Evolutionary conservation across 78 protist species (phyloP), one percentile per base, ranked within the genome.

Genomic region (Pigoraptor vietnamica): DNA sequence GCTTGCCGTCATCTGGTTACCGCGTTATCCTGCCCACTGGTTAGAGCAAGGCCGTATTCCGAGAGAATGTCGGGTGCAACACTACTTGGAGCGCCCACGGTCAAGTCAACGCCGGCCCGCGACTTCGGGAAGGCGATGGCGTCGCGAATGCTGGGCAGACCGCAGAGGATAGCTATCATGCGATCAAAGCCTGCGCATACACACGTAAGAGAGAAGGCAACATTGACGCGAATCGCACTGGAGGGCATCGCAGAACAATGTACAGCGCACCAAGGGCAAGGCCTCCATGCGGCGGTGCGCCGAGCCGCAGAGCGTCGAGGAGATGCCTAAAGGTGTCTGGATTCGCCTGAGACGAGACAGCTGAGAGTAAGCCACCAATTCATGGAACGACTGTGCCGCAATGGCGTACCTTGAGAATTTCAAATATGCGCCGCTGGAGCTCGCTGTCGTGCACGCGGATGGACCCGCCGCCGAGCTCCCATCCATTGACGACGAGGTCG

Each of bases 51-150:
- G n/a, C 67, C 67, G 67, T 48, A 48, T 48, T 48, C 29, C 29
- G 67, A 6, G 67, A 48, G 67, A 48, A 21, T 14, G 67, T 14
- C 67, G 6, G 67, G 29, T 21, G 67, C 6, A 6, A 48, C 67
- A 6, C 14, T 14, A 6, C 29, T 14, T 48, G 67, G 67, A 32
- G 38, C 38, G 1, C 38, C n/a, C 32, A 86, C 89, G 24, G 2
- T 37, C 36, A 86, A 34, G 33, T 86, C 93, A 25, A 24, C 24
- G 36, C 93, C 93, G 33, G 86, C 0, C 40, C 1, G 24, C 37
- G 93, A 39, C 95, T 97, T 97, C 14, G 98, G 98, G 83, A 96
- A 97, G 38, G 98, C 98, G 21, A 97, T 97, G 0, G 95, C 97
- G 40, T 97, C 98, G 55, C 98, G 94, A 34, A 97, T 90, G 55